Conservation (phyloP, 805 yeast species). For the Suhomyces sp. region DNA sequence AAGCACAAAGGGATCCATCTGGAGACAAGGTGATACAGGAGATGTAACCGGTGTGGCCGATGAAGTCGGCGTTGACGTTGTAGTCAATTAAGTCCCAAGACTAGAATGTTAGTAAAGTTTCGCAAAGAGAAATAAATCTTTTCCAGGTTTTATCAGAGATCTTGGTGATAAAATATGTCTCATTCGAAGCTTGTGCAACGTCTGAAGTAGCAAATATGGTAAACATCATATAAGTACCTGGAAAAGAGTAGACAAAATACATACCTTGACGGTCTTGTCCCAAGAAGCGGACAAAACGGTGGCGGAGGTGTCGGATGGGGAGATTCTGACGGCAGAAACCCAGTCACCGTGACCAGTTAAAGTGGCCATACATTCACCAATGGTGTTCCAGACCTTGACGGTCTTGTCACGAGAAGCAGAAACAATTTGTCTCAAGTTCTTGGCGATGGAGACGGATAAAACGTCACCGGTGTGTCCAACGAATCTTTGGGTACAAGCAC, state of each 20-base stretch:
- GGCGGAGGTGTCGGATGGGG: conserved; percentile 73
- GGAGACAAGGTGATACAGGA: conserved; percentile 97
- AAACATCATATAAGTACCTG: conserved; percentile 59
- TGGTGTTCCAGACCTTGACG: conserved; percentile 98
- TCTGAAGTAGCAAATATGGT: conserved; percentile 99
- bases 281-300: conserved; percentile 96
- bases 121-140: not conserved
- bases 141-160: conserved; percentile 71
- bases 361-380: conserved; percentile 95
- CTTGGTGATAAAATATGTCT: conserved; percentile 98
- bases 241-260: conserved; percentile 38
- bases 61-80: conserved; percentile 89
- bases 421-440: conserved; percentile 95
- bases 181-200: conserved; percentile 70
- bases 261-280: conserved; percentile 98
- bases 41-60: conserved; percentile 99
- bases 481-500: conserved; percentile 90
- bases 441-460: conserved; percentile 92
- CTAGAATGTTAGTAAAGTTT: conserved; percentile 57
- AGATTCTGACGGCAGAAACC: conserved; percentile 97
- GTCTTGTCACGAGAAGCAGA: conserved; percentile 99
- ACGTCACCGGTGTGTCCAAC: conserved; percentile 98
- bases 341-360: conserved; percentile 97
- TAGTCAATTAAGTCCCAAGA: conserved; percentile 90
- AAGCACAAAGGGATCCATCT: conserved; percentile 98